Evolutionary conservation across 805 yeast species (phyloP).

Genomic region (Starmerella sp.): DNA sequence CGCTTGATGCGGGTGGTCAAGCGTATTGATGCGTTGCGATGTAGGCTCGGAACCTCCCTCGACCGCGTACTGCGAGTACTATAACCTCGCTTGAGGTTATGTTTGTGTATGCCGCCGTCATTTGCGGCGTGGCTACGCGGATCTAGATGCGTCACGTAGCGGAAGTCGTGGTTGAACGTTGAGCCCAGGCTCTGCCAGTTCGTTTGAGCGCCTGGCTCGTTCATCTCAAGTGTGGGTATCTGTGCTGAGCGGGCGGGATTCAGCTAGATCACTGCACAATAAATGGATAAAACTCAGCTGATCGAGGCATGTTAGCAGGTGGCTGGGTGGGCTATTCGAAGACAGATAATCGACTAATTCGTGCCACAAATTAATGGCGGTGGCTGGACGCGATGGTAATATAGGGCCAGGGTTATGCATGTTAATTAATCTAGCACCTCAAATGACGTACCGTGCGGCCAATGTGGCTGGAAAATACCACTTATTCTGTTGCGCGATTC

Average conservation of each 20-base stretch:
- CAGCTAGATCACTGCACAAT: not conserved
- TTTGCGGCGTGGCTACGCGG: not conserved
- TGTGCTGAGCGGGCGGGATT: not conserved
- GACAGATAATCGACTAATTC: not conserved
- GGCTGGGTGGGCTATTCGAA: not conserved
- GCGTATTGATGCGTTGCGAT: slow-evolving; percentile 14
- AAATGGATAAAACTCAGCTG: not conserved
- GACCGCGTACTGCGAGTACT: not conserved
- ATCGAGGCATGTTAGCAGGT: not conserved
- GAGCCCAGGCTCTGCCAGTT: slow-evolving; percentile 17
- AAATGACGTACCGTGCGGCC: not conserved
- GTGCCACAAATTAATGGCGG: not conserved
- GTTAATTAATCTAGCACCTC: not conserved
- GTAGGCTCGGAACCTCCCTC: slow-evolving; percentile 2
- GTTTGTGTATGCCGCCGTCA: not conserved
- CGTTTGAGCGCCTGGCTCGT: not conserved
- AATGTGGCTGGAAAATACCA: not conserved
- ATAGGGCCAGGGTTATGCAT: not conserved
- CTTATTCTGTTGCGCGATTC: not conserved
- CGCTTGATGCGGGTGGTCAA: slow-evolving; percentile 7
- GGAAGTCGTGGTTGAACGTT: slow-evolving; percentile 7
- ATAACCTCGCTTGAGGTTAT: not conserved
- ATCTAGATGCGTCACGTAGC: slow-evolving; percentile 9
- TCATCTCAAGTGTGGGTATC: not conserved
- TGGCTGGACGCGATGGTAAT: not conserved